Evolutionary conservation across 1,284 basidiomycete species (phyloP), one percentile per base, ranked within the genome.

Genomic region (Phylloporus sp.): DNA sequence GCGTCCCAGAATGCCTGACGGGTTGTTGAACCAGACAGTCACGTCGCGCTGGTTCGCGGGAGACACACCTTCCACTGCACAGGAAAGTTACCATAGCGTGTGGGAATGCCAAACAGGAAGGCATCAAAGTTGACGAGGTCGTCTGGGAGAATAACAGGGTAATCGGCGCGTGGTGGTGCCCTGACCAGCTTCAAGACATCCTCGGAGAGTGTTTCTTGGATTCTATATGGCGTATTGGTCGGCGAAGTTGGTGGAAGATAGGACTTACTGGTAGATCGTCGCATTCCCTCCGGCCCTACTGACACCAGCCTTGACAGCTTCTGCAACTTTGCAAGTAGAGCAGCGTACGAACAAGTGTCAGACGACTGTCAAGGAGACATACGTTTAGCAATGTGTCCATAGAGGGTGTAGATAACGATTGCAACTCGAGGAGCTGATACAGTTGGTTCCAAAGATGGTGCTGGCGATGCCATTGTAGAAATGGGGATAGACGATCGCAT

Each of bases 181-280:
- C 92, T 81, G 88, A 98, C 89, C 82, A 91, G 89, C 69, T 79
- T 79, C 66, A 97, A 85, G 68, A 98, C 83, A 35, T 95, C 92
- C n/a, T 89, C 81, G 4, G 91, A 78, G 66, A 97, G 91, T 12
- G 95, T 98, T 85, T 98, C 96, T 65, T 90, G 82, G 74, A 97
- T 89, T 80, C 91, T 92, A 69, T 4, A 62, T 17, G 19, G n/a
- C 25, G 37, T 59, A 12, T 66, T 25, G n/a, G 37, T 37, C 19
- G 8, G 37, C 27, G 20, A 39, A 14, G 45, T 37, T n/a, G 41
- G 15, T 19, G 57, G 0, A 47, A 53, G 43, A 61, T 20, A 55
- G 68, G 19, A 83, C 90, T 71, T 71, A 92, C 89, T 94, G 91
- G 83, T 87, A 94, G 73, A 94, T 91, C 62, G 86, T 89, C 39